A percentile compares a stretch with the other conserved stretches of the same genome.
phyloP scores from a whole-genome alignment of 1,284 basidiomycete genomes.

The Taiwanofungus camphoratus region DNA sequence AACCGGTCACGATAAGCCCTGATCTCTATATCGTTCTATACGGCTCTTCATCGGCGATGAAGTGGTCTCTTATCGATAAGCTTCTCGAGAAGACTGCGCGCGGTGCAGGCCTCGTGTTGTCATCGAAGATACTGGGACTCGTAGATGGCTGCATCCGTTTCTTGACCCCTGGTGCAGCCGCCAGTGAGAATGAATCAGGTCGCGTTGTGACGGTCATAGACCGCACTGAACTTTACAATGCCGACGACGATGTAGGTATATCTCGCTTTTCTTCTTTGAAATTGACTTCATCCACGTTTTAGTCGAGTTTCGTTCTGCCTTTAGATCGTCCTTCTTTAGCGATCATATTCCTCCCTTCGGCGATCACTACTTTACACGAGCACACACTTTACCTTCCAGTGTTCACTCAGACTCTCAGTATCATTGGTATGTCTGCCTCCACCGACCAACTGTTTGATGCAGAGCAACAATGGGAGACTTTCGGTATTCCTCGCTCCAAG shows the following conservation, averaged over 20 bases:
- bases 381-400: conserved; percentile 61
- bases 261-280: conserved; percentile 25
- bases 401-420: conserved; percentile 31
- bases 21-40: conserved; percentile 59
- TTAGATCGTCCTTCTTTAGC: conserved; percentile 51
- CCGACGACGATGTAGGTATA: conserved; percentile 41
- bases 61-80: conserved; percentile 52
- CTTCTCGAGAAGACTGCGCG: conserved; percentile 41
- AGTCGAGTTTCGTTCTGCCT: conserved; percentile 36
- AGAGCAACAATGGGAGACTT: conserved; percentile 43
- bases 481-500: conserved; percentile 39
- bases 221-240: conserved; percentile 36
- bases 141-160: conserved; percentile 15
- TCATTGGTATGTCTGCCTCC: conserved; percentile 28
- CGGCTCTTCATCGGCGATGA: conserved; percentile 47
- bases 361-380: conserved; percentile 36
- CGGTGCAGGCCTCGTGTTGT: conserved; percentile 18
- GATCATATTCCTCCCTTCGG: conserved; percentile 55
- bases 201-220: conserved; percentile 45
- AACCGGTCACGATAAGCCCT: conserved; percentile 21
- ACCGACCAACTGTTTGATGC: conserved; percentile 30
- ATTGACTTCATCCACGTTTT: conserved; percentile 38
- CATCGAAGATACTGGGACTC: conserved; percentile 15
- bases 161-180: conserved; percentile 15
- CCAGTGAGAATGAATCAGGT: conserved; percentile 12